Conservation (phyloP, 805 yeast species). For the Saccharomycopsis fermentans region DNA sequence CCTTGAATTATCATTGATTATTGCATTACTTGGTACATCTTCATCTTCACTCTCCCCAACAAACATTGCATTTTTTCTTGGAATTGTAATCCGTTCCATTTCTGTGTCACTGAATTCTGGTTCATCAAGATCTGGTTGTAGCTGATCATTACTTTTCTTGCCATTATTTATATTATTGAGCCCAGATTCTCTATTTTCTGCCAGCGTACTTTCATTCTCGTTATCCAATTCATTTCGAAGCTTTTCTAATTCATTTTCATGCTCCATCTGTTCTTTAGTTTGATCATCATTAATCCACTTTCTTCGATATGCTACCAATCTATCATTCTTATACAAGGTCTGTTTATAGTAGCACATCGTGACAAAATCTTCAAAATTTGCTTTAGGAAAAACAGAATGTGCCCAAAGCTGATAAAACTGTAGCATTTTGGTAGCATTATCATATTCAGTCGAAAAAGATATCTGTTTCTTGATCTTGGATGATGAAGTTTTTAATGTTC, state of each 20-base stretch:
- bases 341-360: constrained; percentile 40
- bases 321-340: constrained; percentile 10
- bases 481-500: neutral
- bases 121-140: neutral
- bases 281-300: constrained; percentile 31
- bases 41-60: constrained; percentile 19
- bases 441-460: constrained; percentile 34
- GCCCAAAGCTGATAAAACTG: constrained; percentile 66
- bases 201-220: neutral
- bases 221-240: neutral
- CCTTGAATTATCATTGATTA: constrained; percentile 9
- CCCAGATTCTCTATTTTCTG: constrained; percentile 1
- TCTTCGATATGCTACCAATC: constrained; percentile 33
- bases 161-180: neutral
- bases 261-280: constrained; percentile 5
- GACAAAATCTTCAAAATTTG: constrained; percentile 63
- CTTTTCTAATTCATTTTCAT: constrained; percentile 5
- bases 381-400: constrained; percentile 67
- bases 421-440: constrained; percentile 40
- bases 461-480: constrained; percentile 10
- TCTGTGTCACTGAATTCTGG: constrained; percentile 8
- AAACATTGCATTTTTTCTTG: constrained; percentile 16
- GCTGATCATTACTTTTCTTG: neutral
- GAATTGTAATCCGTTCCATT: neutral
- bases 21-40: neutral